Base-by-base conservation (phyloP, 305 asterid genomes). In the Fraxinus latifolia region DNA sequence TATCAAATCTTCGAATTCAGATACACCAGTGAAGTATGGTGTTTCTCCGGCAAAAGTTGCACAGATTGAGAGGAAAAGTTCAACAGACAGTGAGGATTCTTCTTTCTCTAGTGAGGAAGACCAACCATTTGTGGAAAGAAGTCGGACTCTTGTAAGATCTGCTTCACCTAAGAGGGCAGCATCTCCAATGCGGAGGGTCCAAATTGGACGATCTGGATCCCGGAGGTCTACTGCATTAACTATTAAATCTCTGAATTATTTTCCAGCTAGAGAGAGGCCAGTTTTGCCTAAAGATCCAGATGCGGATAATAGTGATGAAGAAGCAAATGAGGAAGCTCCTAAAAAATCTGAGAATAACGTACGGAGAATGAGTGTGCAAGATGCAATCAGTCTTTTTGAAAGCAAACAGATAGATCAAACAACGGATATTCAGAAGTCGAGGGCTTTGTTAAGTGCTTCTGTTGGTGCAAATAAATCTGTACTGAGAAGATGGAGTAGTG, bases 131-230 rank as follows among this genome's bases (percentile, higher is more conserved):
- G 86, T 50, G 0, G 97, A 94, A 87, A 87, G 99, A 87, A 96
- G 98, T 85, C 89, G 98, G 50, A 76, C 94, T 67, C 91, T 90
- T 9, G 76, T 87, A 80, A 86, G 99, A 90, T 85, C 93, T 68
- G 92, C 97, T 81, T 93, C 99, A 70, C 99, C 98, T 15, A 89
- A 97, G 86, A 91, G 98, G 88, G 90, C 98, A 55, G 97, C 98
- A 74, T 96, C 99, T 88, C 99, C 99, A 77, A 94, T 96, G 99
- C 90, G 98, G 77, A 91, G 99, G 89, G 81, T 96, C 77, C 99
- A 96, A 87, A 90, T 96, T 27, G 99, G 99, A 55, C 87, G 98
- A 60, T 87, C 97, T 80, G 99, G 99, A 50, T 90, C 97, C 34
- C 96, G 98, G 44, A 92, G 98, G 83, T 85, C 99, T 32, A 90